phyloP scores from a whole-genome alignment of 257 asterid genomes.

The Fraxinus anomala region DNA sequence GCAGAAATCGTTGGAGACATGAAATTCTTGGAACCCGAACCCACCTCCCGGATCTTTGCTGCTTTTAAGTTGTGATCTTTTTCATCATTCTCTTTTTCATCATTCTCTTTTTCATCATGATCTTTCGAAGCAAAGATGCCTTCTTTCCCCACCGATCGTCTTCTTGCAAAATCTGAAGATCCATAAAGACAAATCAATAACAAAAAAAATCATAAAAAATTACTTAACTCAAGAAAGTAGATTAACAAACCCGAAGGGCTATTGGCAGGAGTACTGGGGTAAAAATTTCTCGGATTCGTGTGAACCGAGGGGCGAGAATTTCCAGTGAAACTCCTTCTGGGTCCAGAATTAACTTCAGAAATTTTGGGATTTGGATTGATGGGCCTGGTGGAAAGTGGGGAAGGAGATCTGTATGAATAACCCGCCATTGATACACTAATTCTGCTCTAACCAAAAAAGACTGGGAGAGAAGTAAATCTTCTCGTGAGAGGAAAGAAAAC shows the following conservation, averaged over 20 bases:
- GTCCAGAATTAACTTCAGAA: slow-evolving; percentile 40
- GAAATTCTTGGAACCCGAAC: slow-evolving; percentile 63
- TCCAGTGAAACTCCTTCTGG: slow-evolving; percentile 66
- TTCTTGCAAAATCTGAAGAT: slow-evolving; percentile 50
- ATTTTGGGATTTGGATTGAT: slow-evolving; percentile 43
- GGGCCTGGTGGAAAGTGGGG: slow-evolving; percentile 61
- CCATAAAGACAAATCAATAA: not conserved
- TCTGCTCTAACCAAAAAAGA: not conserved
- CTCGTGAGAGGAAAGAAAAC: slow-evolving; percentile 32
- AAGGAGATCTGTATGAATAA: slow-evolving; percentile 65
- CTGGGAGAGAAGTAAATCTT: slow-evolving; percentile 9
- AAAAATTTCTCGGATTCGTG: slow-evolving; percentile 50
- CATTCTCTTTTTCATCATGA: slow-evolving; percentile 72
- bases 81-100: slow-evolving; percentile 78
- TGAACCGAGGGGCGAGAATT: slow-evolving; percentile 53
- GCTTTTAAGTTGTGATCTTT: slow-evolving; percentile 37
- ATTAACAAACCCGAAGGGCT: slow-evolving; percentile 72
- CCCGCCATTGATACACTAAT: slow-evolving; percentile 48
- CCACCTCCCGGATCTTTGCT: slow-evolving; percentile 32
- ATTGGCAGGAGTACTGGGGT: slow-evolving; percentile 73
- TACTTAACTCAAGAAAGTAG: slow-evolving; percentile 19
- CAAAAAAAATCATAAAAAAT: not conserved
- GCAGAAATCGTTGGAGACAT: slow-evolving; percentile 97
- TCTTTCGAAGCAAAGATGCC: slow-evolving; percentile 25
- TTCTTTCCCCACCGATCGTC: slow-evolving; percentile 39